Evolutionary conservation across 129 eudicot species (phyloP).

Genomic region (Lactuca saligna): DNA sequence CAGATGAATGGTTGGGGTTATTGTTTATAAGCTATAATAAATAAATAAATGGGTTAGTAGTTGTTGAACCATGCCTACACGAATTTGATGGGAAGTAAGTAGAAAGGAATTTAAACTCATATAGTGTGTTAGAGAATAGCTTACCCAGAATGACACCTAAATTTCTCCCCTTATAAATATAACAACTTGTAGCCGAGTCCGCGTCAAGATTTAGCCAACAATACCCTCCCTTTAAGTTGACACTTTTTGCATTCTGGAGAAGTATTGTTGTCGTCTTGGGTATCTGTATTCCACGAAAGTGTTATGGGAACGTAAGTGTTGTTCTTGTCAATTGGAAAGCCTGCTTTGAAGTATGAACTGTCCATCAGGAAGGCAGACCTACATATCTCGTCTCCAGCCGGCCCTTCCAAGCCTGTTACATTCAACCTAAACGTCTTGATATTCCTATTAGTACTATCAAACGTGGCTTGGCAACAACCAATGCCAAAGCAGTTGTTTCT

Average conservation of each 20-base stretch:
- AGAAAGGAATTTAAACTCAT: too few relatives aligned
- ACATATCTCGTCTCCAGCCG: slow-evolving; percentile 18
- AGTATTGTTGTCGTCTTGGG: neutral
- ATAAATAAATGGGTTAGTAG: too few relatives aligned
- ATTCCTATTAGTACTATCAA: too few relatives aligned
- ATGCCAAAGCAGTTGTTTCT: slow-evolving; percentile 24
- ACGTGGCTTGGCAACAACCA: slow-evolving; percentile 29
- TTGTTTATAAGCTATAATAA: too few relatives aligned
- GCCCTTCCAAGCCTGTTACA: slow-evolving; percentile 5
- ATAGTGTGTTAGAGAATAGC: neutral
- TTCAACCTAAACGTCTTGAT: slow-evolving; percentile 7
- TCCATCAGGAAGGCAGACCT: slow-evolving; percentile 15
- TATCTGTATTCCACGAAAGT: neutral
- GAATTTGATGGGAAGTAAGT: too few relatives aligned
- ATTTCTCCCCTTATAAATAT: neutral
- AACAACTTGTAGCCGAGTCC: neutral
- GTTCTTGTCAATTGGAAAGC: neutral
- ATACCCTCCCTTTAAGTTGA: neutral
- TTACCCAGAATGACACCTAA: slow-evolving; percentile 24
- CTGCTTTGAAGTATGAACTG: neutral
- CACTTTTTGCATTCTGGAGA: neutral
- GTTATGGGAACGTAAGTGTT: slow-evolving; percentile 13
- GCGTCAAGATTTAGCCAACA: neutral
- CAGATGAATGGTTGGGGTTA: too few relatives aligned
- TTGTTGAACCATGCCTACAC: too few relatives aligned